Conservation (phyloP, 2,329 filamentous ascomycete genomes). For the Sporothrix dimorphospora region DNA sequence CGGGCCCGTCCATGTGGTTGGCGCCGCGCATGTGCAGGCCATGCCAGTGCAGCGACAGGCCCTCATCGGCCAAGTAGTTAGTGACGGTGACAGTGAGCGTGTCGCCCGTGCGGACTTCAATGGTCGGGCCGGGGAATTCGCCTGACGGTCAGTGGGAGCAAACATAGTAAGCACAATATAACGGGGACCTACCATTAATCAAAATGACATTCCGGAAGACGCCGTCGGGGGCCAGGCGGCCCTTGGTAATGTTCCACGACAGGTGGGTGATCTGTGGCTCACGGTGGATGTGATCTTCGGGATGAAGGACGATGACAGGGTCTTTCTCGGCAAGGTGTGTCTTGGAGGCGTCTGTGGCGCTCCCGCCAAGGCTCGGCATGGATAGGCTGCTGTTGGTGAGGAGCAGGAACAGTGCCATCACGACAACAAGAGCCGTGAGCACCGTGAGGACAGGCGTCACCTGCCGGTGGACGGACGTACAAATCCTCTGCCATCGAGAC, state of each 20-base stretch:
- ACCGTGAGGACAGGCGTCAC: neutral
- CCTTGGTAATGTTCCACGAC: conserved; percentile 48
- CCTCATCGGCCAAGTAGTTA: conserved; percentile 46
- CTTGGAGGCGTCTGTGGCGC: neutral
- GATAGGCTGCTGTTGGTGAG: neutral
- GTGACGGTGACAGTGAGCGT: conserved; percentile 47
- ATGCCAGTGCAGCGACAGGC: conserved; percentile 52
- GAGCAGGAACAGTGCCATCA: neutral
- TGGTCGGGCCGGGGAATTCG: conserved; percentile 52
- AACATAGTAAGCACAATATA: too few species aligned
- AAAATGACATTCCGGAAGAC: conserved; percentile 54
- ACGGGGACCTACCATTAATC: conserved; percentile 49
- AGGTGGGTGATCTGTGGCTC: conserved; percentile 40
- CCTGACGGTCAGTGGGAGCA: conserved; percentile 6
- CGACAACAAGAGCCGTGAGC: neutral
- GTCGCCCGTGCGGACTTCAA: conserved; percentile 53
- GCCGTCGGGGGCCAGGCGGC: conserved; percentile 50
- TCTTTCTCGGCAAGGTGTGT: neutral
- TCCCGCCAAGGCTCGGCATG: neutral
- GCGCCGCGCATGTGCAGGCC: conserved; percentile 45
- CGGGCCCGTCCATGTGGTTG: conserved; percentile 70
- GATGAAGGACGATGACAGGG: conserved; percentile 40
- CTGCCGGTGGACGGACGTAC: too few species aligned
- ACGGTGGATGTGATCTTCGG: conserved; percentile 47
- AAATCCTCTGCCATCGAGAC: neutral